Evolutionary conservation across 495 filamentous ascomycete genomes (phyloP).

Genomic region (Penicillium coprophilum): DNA sequence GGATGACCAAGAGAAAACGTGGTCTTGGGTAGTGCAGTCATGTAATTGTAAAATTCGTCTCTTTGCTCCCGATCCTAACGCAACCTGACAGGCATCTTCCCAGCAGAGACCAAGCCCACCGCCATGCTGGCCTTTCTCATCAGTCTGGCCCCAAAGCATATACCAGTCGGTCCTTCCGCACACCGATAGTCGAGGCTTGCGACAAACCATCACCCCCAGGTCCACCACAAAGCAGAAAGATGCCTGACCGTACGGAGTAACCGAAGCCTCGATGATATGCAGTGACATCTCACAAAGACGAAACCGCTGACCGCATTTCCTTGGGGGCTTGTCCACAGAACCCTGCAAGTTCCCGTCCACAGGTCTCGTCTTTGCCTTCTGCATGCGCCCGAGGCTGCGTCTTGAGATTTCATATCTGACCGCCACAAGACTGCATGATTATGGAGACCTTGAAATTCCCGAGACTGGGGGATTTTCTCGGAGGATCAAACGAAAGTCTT

Average conservation of each 20-base stretch:
- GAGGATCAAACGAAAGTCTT: neutral
- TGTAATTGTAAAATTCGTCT: neutral
- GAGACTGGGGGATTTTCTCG: neutral
- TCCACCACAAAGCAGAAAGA: neutral
- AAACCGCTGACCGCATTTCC: neutral
- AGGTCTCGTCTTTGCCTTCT: neutral
- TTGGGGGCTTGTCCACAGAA: neutral
- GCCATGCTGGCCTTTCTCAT: neutral
- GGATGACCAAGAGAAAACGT: neutral
- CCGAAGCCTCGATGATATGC: neutral
- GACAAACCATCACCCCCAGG: neutral
- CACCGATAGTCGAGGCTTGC: neutral
- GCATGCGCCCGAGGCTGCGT: neutral
- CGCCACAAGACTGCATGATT: neutral
- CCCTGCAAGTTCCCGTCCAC: slow-evolving; percentile 1
- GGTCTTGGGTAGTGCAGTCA: neutral
- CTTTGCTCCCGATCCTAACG: neutral
- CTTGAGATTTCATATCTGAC: neutral
- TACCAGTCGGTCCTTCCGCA: neutral
- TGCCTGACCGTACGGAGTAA: neutral
- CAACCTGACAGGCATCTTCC: neutral
- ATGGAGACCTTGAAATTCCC: neutral
- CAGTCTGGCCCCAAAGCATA: neutral
- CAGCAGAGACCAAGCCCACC: neutral
- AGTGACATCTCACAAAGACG: neutral